Percentiles rank a stretch among this genome's conserved stretches.
phyloP scores from a whole-genome alignment of 176 grass and related monocot genomes.

The Bromus sterilis region DNA sequence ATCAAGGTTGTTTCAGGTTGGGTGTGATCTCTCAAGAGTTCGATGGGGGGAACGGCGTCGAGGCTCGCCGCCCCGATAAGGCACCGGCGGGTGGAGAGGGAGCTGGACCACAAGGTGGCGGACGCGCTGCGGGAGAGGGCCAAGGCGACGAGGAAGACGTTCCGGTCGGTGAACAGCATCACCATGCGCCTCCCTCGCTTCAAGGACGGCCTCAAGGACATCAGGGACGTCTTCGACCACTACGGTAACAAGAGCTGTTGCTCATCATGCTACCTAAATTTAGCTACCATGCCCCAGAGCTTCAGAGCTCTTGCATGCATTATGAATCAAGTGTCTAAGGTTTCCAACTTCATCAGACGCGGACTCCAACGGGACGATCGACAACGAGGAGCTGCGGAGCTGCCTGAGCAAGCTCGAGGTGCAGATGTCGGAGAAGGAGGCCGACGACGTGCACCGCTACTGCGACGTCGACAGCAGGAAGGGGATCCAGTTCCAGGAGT shows the following conservation, averaged over 20 bases:
- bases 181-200: constrained; percentile 69
- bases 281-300: not conserved
- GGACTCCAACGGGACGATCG: constrained; percentile 57
- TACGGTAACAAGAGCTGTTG: constrained; percentile 25
- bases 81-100: constrained; percentile 25
- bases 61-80: constrained; percentile 13
- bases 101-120: constrained; percentile 46
- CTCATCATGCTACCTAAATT: not conserved
- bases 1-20: not conserved
- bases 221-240: constrained; percentile 56
- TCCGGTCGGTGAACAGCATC: constrained; percentile 75
- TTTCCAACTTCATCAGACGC: constrained; percentile 29
- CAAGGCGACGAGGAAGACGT: constrained; percentile 19
- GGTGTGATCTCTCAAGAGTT: not conserved
- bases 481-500: constrained; percentile 63
- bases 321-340: not conserved
- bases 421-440: constrained; percentile 33
- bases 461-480: constrained; percentile 51
- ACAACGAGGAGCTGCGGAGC: constrained; percentile 41
- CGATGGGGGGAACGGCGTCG: constrained; percentile 15
- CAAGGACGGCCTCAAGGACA: constrained; percentile 53
- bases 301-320: not conserved
- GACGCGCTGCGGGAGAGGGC: constrained; percentile 52
- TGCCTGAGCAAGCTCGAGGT: constrained; percentile 44
- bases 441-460: constrained; percentile 41